These are phyloP conservation scores for Teunomyces barrocoloradensis DNA, from an alignment of 805 yeast species.

Conservation along the genomic window DNA sequence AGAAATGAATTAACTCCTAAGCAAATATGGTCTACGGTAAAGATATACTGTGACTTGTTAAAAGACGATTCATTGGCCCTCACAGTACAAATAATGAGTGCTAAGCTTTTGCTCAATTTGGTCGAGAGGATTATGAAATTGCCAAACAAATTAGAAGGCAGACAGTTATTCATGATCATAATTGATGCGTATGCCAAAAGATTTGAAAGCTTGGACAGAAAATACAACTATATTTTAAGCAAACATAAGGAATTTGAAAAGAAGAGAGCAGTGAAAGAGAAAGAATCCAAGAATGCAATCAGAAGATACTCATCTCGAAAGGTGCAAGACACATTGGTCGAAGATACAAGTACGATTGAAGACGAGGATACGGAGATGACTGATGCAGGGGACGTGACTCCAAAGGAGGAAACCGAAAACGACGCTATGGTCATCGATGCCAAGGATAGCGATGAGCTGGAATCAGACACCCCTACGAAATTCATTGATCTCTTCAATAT, in stretches of 20 bases:
- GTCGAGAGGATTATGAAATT: conserved; percentile 84
- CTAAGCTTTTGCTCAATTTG: conserved; percentile 79
- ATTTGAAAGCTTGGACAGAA: conserved; percentile 70
- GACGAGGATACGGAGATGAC: conserved; percentile 30
- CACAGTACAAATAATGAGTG: conserved; percentile 95
- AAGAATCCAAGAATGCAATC: conserved; percentile 43
- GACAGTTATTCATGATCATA: conserved; percentile 81
- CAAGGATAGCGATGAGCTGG: conserved; percentile 14
- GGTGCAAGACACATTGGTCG: conserved; percentile 17
- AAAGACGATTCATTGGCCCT: conserved; percentile 80
- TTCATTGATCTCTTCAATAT: conserved; percentile 32
- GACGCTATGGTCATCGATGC: conserved; percentile 13
- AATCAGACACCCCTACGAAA: conserved; percentile 16
- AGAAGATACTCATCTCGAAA: conserved; percentile 33
- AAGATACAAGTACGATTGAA: conserved; percentile 21
- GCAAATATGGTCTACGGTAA: conserved; percentile 85
- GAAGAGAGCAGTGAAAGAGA: conserved; percentile 37
- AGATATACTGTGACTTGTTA: conserved; percentile 73
- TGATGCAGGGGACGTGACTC: conserved; percentile 7
- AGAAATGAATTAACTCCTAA: conserved; percentile 76
- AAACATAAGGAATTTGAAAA: conserved; percentile 56
- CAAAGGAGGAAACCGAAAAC: neutral
- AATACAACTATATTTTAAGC: conserved; percentile 61
- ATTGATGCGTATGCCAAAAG: conserved; percentile 86
- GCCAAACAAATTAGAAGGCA: conserved; percentile 76